Conservation (phyloP, 345 rosid genomes). For the Bretschneidera sinensis region DNA sequence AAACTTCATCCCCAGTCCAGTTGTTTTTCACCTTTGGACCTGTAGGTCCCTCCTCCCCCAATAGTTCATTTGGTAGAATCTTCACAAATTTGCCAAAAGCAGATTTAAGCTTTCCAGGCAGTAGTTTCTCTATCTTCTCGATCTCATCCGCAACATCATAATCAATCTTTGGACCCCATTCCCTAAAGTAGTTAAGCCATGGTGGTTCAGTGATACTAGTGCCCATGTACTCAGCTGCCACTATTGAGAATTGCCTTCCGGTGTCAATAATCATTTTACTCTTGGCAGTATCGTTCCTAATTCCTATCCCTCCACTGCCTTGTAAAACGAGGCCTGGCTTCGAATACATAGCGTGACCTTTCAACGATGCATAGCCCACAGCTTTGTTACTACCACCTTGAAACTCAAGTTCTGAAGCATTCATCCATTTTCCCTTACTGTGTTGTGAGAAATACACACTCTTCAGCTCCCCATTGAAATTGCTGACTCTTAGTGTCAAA, state of each 20-base stretch:
- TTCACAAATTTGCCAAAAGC: constrained; percentile 40
- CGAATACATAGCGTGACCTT: constrained; percentile 77
- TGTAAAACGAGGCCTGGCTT: constrained; percentile 76
- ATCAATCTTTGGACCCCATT: constrained; percentile 77
- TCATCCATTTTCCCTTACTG: constrained; percentile 64
- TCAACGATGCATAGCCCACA: constrained; percentile 56
- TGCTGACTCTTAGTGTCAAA: constrained; percentile 66
- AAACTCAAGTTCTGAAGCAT: constrained; percentile 59
- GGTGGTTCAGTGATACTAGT: constrained; percentile 41
- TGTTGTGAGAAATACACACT: constrained; percentile 59
- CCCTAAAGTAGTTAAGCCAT: constrained; percentile 59
- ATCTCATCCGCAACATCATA: constrained; percentile 43
- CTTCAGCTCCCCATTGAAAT: constrained; percentile 61
- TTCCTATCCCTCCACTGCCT: constrained; percentile 52
- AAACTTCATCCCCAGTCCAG: constrained; percentile 64
- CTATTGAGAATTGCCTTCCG: constrained; percentile 30
- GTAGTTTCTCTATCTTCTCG: constrained; percentile 30
- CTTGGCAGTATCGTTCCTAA: constrained; percentile 74
- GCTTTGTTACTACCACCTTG: constrained; percentile 49
- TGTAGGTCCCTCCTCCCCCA: constrained; percentile 83
- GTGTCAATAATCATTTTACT: constrained; percentile 47
- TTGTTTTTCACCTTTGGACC: constrained; percentile 67
- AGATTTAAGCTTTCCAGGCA: constrained; percentile 46
- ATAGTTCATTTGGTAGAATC: constrained; percentile 51
- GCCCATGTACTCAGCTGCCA: constrained; percentile 55